A percentile compares a stretch with the other conserved stretches of the same genome.
Conservation (phyloP, 2,329 filamentous ascomycete genomes). For the Exophiala alcalophila region DNA sequence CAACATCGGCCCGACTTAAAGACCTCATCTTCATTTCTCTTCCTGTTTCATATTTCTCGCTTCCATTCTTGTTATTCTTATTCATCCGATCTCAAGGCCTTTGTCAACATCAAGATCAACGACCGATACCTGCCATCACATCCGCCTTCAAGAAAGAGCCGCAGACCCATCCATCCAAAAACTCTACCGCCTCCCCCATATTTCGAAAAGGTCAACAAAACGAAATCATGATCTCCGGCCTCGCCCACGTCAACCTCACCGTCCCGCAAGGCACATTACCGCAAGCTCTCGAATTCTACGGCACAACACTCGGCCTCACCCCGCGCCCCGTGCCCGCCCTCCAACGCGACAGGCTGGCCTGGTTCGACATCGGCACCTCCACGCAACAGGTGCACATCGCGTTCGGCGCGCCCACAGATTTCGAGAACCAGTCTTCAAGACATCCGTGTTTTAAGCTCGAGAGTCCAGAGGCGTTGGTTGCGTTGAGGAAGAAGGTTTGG, state of each 20-base stretch:
- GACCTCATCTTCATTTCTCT: too few relatives aligned
- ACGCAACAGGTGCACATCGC: constrained; percentile 54
- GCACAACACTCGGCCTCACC: constrained; percentile 54
- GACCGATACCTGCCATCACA: too few relatives aligned
- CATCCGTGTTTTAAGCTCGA: constrained; percentile 60
- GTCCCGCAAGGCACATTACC: constrained; percentile 54
- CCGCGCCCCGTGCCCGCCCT: constrained; percentile 52
- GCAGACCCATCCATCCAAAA: too few relatives aligned
- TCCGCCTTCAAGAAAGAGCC: too few relatives aligned
- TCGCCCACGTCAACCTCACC: constrained; percentile 59
- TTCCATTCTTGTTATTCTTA: too few relatives aligned
- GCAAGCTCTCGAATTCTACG: constrained; percentile 55
- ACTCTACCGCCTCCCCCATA: too few relatives aligned
- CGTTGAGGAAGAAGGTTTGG: constrained; percentile 51
- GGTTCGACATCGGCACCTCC: constrained; percentile 41
- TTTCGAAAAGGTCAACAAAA: too few relatives aligned
- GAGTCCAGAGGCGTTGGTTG: constrained; percentile 47
- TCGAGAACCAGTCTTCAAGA: constrained; percentile 50
- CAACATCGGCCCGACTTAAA: too few relatives aligned
- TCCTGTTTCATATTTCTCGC: too few relatives aligned
- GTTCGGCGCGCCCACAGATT: constrained; percentile 51
- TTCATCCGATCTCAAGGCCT: too few relatives aligned
- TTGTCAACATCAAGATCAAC: too few relatives aligned
- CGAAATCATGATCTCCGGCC: constrained; percentile 55
- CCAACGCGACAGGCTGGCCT: constrained; percentile 53